Conservation (phyloP, 495 filamentous ascomycete genomes). For the Neurospora sp. region DNA sequence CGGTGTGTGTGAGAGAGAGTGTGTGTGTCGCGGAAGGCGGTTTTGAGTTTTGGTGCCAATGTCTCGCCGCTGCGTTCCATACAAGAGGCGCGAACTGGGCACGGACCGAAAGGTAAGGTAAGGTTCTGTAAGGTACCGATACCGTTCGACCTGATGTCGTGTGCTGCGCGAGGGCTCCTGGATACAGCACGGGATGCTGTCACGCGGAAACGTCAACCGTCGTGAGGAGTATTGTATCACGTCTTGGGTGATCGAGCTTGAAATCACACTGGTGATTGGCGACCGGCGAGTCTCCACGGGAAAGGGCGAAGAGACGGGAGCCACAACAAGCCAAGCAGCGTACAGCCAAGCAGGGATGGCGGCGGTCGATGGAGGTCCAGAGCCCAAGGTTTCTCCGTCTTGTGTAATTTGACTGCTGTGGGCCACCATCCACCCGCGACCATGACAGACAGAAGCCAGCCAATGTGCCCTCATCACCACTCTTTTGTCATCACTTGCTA, state of each 20-base stretch:
- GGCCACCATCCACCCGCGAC: background rate
- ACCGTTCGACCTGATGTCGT: background rate
- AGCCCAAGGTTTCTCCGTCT: constrained; percentile 3
- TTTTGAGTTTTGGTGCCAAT: background rate
- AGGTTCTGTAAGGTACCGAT: background rate
- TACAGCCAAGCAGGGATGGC: constrained; percentile 1
- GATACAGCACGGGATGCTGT: background rate
- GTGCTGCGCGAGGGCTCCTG: background rate
- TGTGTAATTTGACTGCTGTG: constrained; percentile 5
- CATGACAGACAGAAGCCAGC: background rate
- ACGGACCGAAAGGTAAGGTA: background rate
- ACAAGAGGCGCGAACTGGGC: background rate
- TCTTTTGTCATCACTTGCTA: background rate
- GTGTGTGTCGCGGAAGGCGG: constrained; percentile 1
- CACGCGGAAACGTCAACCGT: background rate
- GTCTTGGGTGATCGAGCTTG: background rate
- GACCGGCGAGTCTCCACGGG: background rate
- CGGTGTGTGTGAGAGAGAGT: background rate
- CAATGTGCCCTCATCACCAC: background rate
- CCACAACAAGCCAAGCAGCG: background rate
- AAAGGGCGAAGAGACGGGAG: background rate
- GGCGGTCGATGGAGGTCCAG: constrained; percentile 16
- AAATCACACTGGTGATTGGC: background rate
- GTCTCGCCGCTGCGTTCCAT: background rate
- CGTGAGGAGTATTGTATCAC: background rate